A percentile compares a stretch with the other conserved stretches of the same genome.
Conservation (phyloP, 2,329 filamentous ascomycete genomes). For the Epichloe brachyelytri region DNA sequence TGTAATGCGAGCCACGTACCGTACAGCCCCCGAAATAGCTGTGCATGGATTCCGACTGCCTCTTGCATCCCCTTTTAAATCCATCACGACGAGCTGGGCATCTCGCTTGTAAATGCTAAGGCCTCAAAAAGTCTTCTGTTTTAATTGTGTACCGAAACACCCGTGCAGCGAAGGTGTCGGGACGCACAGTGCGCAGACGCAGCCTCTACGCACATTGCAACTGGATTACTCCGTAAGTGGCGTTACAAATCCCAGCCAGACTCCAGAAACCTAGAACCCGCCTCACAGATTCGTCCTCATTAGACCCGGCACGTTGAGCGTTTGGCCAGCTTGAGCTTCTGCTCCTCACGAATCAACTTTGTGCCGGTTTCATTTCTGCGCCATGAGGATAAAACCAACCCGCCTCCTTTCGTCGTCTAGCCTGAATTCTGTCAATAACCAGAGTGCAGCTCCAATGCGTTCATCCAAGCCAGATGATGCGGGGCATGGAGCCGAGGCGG, state of each 20-base stretch:
- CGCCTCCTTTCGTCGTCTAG: conserved; percentile 34
- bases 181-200: neutral
- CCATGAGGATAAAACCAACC: conserved; percentile 45
- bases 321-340: conserved; percentile 7
- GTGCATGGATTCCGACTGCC: neutral
- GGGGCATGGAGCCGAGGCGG: conserved; percentile 21
- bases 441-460: conserved; percentile 33
- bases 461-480: conserved; percentile 24
- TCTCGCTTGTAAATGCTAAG: neutral
- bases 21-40: neutral
- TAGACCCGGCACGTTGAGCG: neutral
- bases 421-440: conserved; percentile 16
- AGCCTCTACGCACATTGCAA: neutral
- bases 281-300: conserved; percentile 1
- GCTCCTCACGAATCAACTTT: conserved; percentile 5
- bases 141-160: neutral
- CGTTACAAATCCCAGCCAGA: conserved; percentile 2
- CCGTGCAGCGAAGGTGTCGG: neutral
- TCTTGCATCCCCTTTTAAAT: neutral
- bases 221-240: conserved; percentile 1
- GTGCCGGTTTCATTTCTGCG: conserved; percentile 7
- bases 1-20: no score
- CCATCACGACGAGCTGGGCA: neutral
- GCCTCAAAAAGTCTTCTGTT: neutral
- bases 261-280: conserved; percentile 1